phyloP scores from a whole-genome alignment of 441 rosid species.

The Populus tomentosa region DNA sequence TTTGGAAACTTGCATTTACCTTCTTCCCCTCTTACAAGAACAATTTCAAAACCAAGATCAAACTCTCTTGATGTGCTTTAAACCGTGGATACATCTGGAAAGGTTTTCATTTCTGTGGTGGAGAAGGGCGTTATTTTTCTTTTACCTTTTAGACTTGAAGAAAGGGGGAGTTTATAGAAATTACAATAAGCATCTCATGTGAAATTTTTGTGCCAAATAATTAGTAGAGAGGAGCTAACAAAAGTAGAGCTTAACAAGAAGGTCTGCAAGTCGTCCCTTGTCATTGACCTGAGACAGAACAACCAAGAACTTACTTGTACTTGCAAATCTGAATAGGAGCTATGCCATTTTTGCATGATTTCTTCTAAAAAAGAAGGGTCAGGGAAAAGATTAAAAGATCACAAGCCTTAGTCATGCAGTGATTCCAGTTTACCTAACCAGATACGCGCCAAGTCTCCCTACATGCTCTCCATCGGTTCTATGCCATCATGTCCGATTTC shows the following conservation, averaged over 20 bases:
- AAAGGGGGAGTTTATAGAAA: no score
- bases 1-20: not conserved
- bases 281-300: no score
- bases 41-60: not conserved
- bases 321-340: no score
- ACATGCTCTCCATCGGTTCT: constrained; percentile 16
- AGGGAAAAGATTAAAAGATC: no score
- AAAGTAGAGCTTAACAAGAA: not conserved
- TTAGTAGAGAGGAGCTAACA: not conserved
- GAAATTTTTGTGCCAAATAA: not conserved
- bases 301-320: no score
- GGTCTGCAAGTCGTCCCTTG: not conserved
- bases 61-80: not conserved
- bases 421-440: constrained; percentile 5
- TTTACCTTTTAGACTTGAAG: not conserved
- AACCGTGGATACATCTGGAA: not conserved
- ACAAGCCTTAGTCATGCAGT: not conserved
- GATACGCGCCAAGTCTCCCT: constrained; percentile 12
- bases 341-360: no score
- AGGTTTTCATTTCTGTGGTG: not conserved
- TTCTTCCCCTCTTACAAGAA: not conserved
- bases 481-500: not conserved
- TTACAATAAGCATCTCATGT: not conserved
- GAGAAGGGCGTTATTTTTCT: not conserved
- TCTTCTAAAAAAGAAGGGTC: no score